Percentiles rank a stretch among this genome's conserved stretches.
Conservation (phyloP, 768 basidiomycete genomes). For the Psilocybe sp. region DNA sequence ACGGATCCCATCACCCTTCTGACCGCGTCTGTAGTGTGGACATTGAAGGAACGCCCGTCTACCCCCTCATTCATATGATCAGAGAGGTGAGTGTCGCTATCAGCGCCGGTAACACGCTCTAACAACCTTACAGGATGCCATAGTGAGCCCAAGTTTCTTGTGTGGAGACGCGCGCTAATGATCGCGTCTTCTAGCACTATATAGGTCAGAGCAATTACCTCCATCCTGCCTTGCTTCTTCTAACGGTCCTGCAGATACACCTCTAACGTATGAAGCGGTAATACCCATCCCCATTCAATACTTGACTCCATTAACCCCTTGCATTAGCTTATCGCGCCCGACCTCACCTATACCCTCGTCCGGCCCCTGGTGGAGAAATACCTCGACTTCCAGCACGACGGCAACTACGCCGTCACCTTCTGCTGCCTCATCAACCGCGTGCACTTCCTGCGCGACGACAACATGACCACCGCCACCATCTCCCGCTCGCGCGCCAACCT, state of each 20-base stretch:
- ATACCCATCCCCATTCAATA: constrained; percentile 20
- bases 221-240: neutral
- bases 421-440: constrained; percentile 86
- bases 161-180: neutral
- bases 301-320: neutral
- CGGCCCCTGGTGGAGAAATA: constrained; percentile 90
- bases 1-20: constrained; percentile 5
- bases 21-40: constrained; percentile 34
- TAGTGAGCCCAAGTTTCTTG: constrained; percentile 34
- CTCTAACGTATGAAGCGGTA: constrained; percentile 78
- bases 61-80: constrained; percentile 81
- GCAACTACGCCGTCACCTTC: constrained; percentile 85
- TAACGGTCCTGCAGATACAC: constrained; percentile 58
- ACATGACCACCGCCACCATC: constrained; percentile 64
- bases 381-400: constrained; percentile 59
- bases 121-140: constrained; percentile 49
- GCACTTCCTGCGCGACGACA: constrained; percentile 78
- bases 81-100: constrained; percentile 43
- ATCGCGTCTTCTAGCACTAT: constrained; percentile 44
- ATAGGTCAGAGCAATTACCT: constrained; percentile 45
- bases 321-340: constrained; percentile 71
- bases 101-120: constrained; percentile 7
- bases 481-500: constrained; percentile 75
- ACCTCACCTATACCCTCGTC: constrained; percentile 87
- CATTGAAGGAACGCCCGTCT: constrained; percentile 62